Evolutionary conservation across 176 grass and related monocot species (phyloP).

Genomic region (Oryza glumipatula): DNA sequence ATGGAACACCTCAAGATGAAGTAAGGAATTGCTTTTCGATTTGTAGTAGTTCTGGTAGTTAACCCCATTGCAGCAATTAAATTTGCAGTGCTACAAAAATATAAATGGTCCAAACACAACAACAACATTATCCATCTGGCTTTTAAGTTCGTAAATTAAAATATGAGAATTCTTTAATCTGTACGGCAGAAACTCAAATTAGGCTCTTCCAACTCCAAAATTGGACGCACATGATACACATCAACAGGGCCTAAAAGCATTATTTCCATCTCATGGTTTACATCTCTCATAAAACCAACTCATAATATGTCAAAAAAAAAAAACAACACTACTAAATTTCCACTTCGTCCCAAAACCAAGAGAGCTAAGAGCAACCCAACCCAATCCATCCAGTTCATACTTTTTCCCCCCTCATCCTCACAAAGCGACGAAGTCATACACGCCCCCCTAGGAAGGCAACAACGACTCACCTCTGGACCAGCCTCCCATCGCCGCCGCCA

Average conservation of each 20-base stretch:
- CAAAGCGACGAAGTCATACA: not conserved
- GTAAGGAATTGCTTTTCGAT: not conserved
- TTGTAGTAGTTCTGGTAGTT: not conserved
- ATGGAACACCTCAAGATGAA: not conserved
- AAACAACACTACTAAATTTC: not conserved
- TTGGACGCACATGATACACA: no score
- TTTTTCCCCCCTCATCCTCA: no score
- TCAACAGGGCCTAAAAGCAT: no score
- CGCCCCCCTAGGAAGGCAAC: not conserved
- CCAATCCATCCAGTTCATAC: not conserved
- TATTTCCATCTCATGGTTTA: no score
- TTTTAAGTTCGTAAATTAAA: no score
- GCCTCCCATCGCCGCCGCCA: not conserved
- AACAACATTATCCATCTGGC: not conserved
- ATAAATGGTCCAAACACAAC: not conserved
- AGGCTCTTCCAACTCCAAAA: no score
- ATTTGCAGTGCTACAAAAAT: not conserved
- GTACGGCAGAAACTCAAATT: not conserved
- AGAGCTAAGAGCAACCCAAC: not conserved
- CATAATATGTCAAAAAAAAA: no score
- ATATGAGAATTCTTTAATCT: not conserved
- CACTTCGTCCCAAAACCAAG: not conserved
- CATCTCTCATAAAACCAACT: no score
- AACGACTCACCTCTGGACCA: slow-evolving; percentile 37
- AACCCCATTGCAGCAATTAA: not conserved